These are phyloP conservation scores for Ophiosphaerella korrae DNA, from an alignment of 2,329 filamentous ascomycete genomes.

Conservation along the genomic window DNA sequence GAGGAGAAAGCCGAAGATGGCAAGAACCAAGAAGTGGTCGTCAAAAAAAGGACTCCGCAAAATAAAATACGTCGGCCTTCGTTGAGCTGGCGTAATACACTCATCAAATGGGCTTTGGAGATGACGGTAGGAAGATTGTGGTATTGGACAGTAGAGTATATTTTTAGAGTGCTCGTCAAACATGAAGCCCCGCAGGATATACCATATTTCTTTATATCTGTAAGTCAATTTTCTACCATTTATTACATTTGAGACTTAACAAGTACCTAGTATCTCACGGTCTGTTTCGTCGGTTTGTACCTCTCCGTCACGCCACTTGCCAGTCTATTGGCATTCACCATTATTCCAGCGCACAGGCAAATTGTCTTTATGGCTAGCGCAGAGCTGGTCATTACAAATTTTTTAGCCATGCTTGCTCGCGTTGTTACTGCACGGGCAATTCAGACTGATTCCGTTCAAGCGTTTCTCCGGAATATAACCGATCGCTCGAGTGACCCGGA, in stretches of 20 bases:
- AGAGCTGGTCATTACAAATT: conserved; percentile 7
- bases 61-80: conserved; percentile 17
- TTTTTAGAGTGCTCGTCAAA: conserved; percentile 5
- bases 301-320: conserved; percentile 6
- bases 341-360: conserved; percentile 18
- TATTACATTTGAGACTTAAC: not conserved
- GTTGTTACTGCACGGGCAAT: conserved; percentile 12
- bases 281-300: conserved; percentile 1
- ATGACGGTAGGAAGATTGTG: conserved; percentile 14
- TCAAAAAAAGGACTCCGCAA: conserved; percentile 24
- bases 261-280: conserved; percentile 1
- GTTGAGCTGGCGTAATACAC: conserved; percentile 21
- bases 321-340: conserved; percentile 10
- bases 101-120: conserved; percentile 20
- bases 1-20: conserved; percentile 8
- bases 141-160: conserved; percentile 1
- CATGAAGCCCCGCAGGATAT: conserved; percentile 4
- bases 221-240: conserved; percentile 6
- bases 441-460: conserved; percentile 12
- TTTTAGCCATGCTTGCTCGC: conserved; percentile 5
- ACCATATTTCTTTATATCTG: not conserved
- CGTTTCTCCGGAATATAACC: conserved; percentile 8
- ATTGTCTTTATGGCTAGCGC: conserved; percentile 15
- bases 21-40: conserved; percentile 22
- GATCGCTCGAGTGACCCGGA: not conserved